Evolutionary conservation across 2,329 filamentous ascomycete genomes (phyloP).

Genomic region (Xylaria sp.): DNA sequence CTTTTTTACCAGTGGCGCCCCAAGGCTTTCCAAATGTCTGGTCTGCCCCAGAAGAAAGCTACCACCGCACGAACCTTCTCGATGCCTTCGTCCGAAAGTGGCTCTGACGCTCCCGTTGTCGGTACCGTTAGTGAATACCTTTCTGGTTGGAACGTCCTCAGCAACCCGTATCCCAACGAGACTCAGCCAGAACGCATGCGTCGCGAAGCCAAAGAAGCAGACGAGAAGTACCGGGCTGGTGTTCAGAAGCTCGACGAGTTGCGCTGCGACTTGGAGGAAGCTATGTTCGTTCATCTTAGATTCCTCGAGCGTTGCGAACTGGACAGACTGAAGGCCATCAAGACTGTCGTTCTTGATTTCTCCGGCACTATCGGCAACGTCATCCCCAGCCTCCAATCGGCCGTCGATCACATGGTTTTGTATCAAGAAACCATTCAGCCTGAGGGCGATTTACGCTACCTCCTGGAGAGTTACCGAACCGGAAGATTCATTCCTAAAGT

Average conservation of each 20-base stretch:
- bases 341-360: constrained; percentile 95
- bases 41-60: constrained; percentile 82
- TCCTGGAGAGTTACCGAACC: constrained; percentile 94
- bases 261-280: constrained; percentile 90
- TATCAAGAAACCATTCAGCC: constrained; percentile 99
- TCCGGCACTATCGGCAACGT: constrained; percentile 96
- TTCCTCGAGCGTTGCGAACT: constrained; percentile 97
- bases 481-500: constrained; percentile 88
- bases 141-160: constrained; percentile 86
- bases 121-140: constrained; percentile 84
- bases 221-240: constrained; percentile 85
- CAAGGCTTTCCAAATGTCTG: constrained; percentile 82
- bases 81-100: constrained; percentile 54
- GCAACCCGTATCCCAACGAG: constrained; percentile 87
- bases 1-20: constrained; percentile 97
- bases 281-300: constrained; percentile 84
- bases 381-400: constrained; percentile 90
- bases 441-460: constrained; percentile 78
- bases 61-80: constrained; percentile 70
- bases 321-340: constrained; percentile 94
- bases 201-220: constrained; percentile 81
- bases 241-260: constrained; percentile 84
- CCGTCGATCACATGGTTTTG: constrained; percentile 97
- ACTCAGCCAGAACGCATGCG: constrained; percentile 80
- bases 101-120: constrained; percentile 72